phyloP scores from a whole-genome alignment of 2,329 filamentous ascomycete genomes.

The Biscogniauxia mediterranea region DNA sequence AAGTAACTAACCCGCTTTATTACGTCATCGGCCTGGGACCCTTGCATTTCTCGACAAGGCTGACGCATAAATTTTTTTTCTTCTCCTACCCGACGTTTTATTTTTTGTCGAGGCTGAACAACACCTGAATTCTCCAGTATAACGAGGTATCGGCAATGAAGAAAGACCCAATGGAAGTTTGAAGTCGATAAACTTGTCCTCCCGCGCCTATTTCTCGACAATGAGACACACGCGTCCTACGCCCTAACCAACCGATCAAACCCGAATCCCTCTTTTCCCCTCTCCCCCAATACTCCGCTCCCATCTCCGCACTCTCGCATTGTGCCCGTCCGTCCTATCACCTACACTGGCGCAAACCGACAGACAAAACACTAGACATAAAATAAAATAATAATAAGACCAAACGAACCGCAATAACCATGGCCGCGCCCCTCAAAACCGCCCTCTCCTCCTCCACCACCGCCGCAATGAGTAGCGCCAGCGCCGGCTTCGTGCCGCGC shows the following conservation, averaged over 20 bases:
- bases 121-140: not conserved
- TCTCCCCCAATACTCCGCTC: not conserved
- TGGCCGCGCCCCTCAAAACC: conserved; percentile 17
- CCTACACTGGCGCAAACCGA: not conserved
- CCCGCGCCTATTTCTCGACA: not conserved
- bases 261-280: not conserved
- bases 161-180: not conserved
- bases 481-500: conserved; percentile 66
- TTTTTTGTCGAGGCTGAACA: not conserved
- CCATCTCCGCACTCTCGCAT: not conserved
- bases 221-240: not conserved
- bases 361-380: not conserved
- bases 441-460: conserved; percentile 1
- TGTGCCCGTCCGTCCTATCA: not conserved
- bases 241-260: not conserved
- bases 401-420: not conserved
- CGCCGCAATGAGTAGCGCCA: not conserved
- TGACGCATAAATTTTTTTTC: not conserved
- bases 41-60: not conserved
- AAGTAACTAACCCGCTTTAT: conserved; percentile 1
- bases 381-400: too few species aligned
- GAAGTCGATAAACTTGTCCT: not conserved
- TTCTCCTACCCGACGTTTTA: not conserved
- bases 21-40: not conserved
- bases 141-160: not conserved